A percentile compares a stretch with the other conserved stretches of the same genome.
phyloP scores from a whole-genome alignment of 2,329 filamentous ascomycete species.

The Fusarium cicatricum region DNA sequence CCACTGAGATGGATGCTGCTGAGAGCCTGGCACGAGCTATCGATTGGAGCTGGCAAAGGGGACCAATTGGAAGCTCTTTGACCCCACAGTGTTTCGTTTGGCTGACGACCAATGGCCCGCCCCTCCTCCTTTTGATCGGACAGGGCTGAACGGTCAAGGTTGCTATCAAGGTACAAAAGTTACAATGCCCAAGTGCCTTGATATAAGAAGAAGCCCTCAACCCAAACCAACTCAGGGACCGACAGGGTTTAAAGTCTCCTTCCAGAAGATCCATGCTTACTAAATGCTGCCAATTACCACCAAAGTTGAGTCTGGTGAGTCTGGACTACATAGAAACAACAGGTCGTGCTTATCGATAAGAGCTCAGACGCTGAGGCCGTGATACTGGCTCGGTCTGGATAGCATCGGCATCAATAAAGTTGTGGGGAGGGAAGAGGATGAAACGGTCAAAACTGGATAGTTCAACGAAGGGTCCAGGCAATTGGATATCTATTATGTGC shows the following conservation, averaged over 20 bases:
- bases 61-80: conserved; percentile 3
- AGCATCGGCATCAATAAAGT: background rate
- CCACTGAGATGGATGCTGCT: background rate
- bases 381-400: no score
- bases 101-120: conserved; percentile 2
- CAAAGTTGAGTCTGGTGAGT: background rate
- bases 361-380: background rate
- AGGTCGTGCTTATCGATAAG: background rate
- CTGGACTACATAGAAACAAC: background rate
- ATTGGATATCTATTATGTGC: no score
- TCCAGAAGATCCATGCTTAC: no score
- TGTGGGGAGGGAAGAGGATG: background rate
- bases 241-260: no score
- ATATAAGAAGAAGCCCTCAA: no score
- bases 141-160: conserved; percentile 2
- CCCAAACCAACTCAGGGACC: no score
- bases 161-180: background rate
- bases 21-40: background rate
- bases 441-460: no score
- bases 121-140: background rate
- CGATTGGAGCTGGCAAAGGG: conserved; percentile 9
- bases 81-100: background rate
- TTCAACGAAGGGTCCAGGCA: no score
- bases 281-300: background rate
- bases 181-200: no score